These are phyloP conservation scores for Biscogniauxia sp. DNA, from an alignment of 2,329 filamentous ascomycete genomes.

Conservation along the genomic window DNA sequence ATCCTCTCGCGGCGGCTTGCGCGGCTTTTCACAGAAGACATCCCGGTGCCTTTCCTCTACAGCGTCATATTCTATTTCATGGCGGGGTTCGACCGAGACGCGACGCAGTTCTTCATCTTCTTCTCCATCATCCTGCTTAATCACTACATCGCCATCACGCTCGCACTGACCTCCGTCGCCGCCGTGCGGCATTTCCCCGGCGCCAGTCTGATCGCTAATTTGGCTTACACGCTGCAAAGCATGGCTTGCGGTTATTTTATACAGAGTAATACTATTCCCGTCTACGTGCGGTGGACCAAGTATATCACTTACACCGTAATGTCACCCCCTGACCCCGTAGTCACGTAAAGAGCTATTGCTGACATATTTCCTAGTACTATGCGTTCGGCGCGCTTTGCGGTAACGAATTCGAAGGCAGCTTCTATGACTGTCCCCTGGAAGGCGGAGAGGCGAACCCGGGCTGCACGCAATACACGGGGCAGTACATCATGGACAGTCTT, in stretches of 20 bases:
- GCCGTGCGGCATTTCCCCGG: conserved; percentile 66
- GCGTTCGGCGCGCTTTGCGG: conserved; percentile 67
- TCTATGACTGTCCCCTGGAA: conserved; percentile 69
- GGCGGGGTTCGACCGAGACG: conserved; percentile 66
- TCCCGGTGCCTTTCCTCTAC: conserved; percentile 70
- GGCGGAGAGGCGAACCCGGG: conserved; percentile 61
- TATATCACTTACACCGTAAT: conserved; percentile 59
- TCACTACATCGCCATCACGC: conserved; percentile 72
- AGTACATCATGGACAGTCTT: conserved; percentile 66
- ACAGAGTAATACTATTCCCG: conserved; percentile 67
- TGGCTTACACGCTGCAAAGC: conserved; percentile 70
- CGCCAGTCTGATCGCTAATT: conserved; percentile 69
- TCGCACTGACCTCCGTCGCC: conserved; percentile 66
- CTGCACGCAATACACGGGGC: conserved; percentile 67
- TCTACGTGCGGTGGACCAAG: conserved; percentile 78
- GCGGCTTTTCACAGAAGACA: conserved; percentile 66
- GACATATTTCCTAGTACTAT: conserved; percentile 52
- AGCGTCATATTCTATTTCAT: conserved; percentile 75
- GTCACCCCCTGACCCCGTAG: conserved; percentile 25
- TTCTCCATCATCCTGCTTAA: conserved; percentile 65
- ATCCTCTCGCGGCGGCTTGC: conserved; percentile 68
- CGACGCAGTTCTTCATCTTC: conserved; percentile 67
- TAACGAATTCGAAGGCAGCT: conserved; percentile 70
- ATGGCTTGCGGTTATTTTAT: conserved; percentile 77
- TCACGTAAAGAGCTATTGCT: conserved; percentile 21